Percentiles rank a stretch among this genome's conserved stretches.
phyloP scores from a whole-genome alignment of 2,329 filamentous ascomycete species.

The Aspergillus sp. region DNA sequence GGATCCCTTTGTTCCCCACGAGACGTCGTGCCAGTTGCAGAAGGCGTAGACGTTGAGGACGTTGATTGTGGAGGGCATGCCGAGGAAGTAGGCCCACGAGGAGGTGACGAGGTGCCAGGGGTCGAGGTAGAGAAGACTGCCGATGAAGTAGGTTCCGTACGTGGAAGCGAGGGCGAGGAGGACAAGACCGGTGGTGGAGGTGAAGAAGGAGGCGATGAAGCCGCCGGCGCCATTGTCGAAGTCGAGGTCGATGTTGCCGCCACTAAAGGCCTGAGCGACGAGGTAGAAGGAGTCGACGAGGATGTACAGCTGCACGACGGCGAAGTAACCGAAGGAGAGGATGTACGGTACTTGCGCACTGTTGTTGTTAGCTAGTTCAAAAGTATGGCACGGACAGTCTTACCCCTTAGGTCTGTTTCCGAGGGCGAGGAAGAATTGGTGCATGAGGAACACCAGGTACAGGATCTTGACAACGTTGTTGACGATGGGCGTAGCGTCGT shows the following conservation, averaged over 20 bases:
- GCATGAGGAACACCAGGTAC: slow-evolving; percentile 84
- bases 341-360: slow-evolving; percentile 84
- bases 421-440: slow-evolving; percentile 95
- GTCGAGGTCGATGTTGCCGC: slow-evolving; percentile 59
- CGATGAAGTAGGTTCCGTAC: slow-evolving; percentile 94
- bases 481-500: slow-evolving; percentile 80
- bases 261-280: slow-evolving; percentile 78
- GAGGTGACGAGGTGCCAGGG: slow-evolving; percentile 99
- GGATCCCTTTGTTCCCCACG: slow-evolving; percentile 98
- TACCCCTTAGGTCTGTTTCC: slow-evolving; percentile 90
- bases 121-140: slow-evolving; percentile 95
- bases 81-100: slow-evolving; percentile 85
- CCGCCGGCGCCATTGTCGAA: slow-evolving; percentile 60
- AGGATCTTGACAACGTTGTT: slow-evolving; percentile 89
- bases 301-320: slow-evolving; percentile 84
- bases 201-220: slow-evolving; percentile 81
- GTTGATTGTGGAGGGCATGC: slow-evolving; percentile 98
- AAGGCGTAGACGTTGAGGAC: slow-evolving; percentile 99
- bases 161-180: slow-evolving; percentile 89
- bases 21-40: slow-evolving; percentile 99
- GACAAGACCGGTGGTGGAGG: slow-evolving; percentile 80
- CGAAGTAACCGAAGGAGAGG: slow-evolving; percentile 83
- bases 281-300: slow-evolving; percentile 85
- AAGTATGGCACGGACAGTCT: too few species aligned
- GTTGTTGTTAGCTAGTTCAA: not conserved